Conservation (phyloP, 169 alveolate genomes). For the Plasmodium reichenowi region DNA sequence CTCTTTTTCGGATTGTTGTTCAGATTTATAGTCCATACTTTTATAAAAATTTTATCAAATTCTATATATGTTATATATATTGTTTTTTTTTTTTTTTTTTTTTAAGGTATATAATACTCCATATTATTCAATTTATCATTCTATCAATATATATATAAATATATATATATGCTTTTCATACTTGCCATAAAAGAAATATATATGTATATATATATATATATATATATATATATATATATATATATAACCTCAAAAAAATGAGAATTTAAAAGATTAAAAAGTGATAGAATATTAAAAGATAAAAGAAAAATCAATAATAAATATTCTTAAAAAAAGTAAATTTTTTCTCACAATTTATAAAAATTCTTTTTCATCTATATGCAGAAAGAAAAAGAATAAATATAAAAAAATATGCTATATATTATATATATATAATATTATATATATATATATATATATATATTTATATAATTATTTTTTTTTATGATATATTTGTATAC, state of each 20-base stretch:
- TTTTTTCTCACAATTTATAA: too few relatives aligned
- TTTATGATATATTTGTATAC: too few relatives aligned
- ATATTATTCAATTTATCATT: not conserved
- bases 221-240: conserved; percentile 5
- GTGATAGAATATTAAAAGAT: too few relatives aligned
- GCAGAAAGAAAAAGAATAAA: too few relatives aligned
- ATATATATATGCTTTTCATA: not conserved
- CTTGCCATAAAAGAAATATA: not conserved
- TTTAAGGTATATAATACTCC: not conserved
- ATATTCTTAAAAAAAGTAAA: too few relatives aligned
- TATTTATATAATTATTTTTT: too few relatives aligned
- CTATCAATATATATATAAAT: not conserved
- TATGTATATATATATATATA: conserved; percentile 4
- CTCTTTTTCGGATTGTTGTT: conserved; percentile 58
- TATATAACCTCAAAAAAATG: not conserved
- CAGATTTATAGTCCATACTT: conserved; percentile 59
- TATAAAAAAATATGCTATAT: too few relatives aligned
- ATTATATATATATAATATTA: too few relatives aligned
- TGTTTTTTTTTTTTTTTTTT: conserved; percentile 4
- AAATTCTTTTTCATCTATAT: too few relatives aligned
- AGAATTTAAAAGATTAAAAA: too few relatives aligned
- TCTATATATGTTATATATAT: not conserved
- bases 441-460: too few relatives aligned
- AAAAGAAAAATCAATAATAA: too few relatives aligned
- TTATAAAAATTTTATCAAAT: not conserved